phyloP scores from a whole-genome alignment of 495 filamentous ascomycete species.

The Lophiostoma macrostomum region DNA sequence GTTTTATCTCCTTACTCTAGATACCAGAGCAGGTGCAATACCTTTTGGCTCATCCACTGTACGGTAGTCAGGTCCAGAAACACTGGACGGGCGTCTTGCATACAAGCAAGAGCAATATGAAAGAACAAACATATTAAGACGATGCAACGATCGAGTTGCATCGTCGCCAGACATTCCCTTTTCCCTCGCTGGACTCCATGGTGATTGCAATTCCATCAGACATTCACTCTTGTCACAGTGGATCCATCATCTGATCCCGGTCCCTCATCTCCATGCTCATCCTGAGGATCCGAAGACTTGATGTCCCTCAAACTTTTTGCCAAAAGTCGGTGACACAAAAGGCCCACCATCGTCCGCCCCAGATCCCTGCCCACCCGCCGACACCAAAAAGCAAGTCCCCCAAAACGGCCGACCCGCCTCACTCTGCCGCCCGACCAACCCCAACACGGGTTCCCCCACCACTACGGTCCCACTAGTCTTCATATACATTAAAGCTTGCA shows the following conservation, averaged over 20 bases:
- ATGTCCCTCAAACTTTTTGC: neutral
- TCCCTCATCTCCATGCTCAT: no score
- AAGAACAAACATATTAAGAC: no score
- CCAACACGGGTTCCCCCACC: neutral
- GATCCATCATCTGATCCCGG: no score
- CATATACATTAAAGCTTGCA: neutral
- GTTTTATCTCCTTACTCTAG: slow-evolving; percentile 18
- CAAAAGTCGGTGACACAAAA: slow-evolving; percentile 4
- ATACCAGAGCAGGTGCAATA: slow-evolving; percentile 32
- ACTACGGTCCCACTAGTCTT: neutral
- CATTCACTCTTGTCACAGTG: no score
- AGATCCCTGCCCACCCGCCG: slow-evolving; percentile 10
- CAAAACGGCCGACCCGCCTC: slow-evolving; percentile 28
- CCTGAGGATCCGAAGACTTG: no score
- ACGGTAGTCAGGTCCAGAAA: slow-evolving; percentile 10
- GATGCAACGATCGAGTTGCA: neutral
- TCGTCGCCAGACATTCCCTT: slow-evolving; percentile 3
- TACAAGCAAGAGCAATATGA: slow-evolving; percentile 7
- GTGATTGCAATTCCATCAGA: no score
- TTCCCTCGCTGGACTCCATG: no score
- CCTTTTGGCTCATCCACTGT: slow-evolving; percentile 24
- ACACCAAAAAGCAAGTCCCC: slow-evolving; percentile 14
- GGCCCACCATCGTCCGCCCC: neutral
- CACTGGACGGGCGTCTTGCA: slow-evolving; percentile 3
- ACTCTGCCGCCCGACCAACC: no score